Percentiles rank a stretch among this genome's conserved stretches.
Conservation (phyloP, 1,139 yeast species). For the Scheffersomyces titani region DNA sequence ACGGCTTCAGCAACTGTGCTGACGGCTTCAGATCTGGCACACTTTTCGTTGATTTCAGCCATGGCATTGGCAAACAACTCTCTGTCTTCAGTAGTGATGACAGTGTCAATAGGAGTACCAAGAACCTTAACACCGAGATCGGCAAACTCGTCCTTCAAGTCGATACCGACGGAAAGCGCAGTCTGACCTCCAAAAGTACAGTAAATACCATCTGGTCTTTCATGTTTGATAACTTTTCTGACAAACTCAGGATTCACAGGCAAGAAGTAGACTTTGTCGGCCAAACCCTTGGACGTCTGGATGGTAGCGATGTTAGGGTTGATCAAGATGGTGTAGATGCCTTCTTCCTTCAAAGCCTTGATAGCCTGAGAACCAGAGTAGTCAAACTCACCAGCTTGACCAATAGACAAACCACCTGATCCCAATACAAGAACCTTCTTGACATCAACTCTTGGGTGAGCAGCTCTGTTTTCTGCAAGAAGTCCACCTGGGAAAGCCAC, state of each 20-base stretch:
- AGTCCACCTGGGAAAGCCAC: constrained; percentile 91
- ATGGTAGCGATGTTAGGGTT: constrained; percentile 98
- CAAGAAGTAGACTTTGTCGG: constrained; percentile 95
- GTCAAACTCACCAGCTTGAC: constrained; percentile 99
- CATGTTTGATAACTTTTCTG: constrained; percentile 90
- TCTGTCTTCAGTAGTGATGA: constrained; percentile 96
- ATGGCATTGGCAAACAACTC: constrained; percentile 92
- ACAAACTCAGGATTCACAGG: constrained; percentile 97
- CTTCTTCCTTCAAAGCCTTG: constrained; percentile 95
- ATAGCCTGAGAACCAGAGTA: constrained; percentile 96
- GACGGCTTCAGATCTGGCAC: constrained; percentile 92
- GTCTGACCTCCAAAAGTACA: constrained; percentile 99
- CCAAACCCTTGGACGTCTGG: constrained; percentile 96
- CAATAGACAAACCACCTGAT: constrained; percentile 97
- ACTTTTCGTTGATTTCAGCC: constrained; percentile 92
- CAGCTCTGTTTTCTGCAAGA: constrained; percentile 68
- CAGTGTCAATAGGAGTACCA: constrained; percentile 95
- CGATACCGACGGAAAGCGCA: constrained; percentile 92
- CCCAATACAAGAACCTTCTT: constrained; percentile 96
- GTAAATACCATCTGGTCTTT: constrained; percentile 95
- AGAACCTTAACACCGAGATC: constrained; percentile 88
- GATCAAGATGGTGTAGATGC: constrained; percentile 90
- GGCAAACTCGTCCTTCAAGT: constrained; percentile 93
- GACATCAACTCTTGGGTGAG: constrained; percentile 74
- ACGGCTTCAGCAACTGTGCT: constrained; percentile 77